Base-by-base conservation (phyloP, 2,329 filamentous ascomycete genomes). In the Verticillium nonalfalfae region DNA sequence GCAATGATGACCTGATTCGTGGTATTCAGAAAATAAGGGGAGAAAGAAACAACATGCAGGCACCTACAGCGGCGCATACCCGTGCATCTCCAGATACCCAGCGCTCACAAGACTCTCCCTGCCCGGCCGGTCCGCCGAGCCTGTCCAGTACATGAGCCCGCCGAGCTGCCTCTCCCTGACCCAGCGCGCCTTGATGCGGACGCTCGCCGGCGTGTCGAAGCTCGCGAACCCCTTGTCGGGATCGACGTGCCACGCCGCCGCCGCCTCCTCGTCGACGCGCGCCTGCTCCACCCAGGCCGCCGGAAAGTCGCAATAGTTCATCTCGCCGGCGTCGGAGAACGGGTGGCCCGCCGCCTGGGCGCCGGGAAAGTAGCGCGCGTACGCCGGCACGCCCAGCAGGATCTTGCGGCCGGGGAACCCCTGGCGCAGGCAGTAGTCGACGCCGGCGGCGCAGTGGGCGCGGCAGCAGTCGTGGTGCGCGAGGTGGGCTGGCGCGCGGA, bases 111-210 rank as follows among this genome's bases (percentile, higher is more conserved):
- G 69, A 69, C 86, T 89, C 66, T 81, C 75, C 9, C 72, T 66
- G 2, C 79, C 83, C 50, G 75, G 72, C 7, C 79, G 77, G 73
- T 90, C 87, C 0, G 81, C 84, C 2, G 81, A 82, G 1, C 86
- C 86, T 45, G 86, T 87, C 87, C 87, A 90, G 73, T 88, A 90
- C 70, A 90, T 90, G 35, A 90, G 66, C 0, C 87, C 87, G 0
- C 81, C 87, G 1, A 90, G 74, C 1, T 78, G 78, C 62, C 79
- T 77, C 39, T 77, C 73, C 56, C 78, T 81, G 56, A 81, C 85
- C 67, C 85, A 89, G 39, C 77, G 75, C 0, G 86, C 87, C 73
- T 90, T 90, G 67, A 81, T 78, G 60, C 75, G 71, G 15, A 90
- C 86, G 0, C 85, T 88, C 31, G 75, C 73, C 5, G 85, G 81